Percentiles rank a stretch among this genome's conserved stretches.
Conservation (phyloP, 163 green algal species). For the Chloromonas sp. region DNA sequence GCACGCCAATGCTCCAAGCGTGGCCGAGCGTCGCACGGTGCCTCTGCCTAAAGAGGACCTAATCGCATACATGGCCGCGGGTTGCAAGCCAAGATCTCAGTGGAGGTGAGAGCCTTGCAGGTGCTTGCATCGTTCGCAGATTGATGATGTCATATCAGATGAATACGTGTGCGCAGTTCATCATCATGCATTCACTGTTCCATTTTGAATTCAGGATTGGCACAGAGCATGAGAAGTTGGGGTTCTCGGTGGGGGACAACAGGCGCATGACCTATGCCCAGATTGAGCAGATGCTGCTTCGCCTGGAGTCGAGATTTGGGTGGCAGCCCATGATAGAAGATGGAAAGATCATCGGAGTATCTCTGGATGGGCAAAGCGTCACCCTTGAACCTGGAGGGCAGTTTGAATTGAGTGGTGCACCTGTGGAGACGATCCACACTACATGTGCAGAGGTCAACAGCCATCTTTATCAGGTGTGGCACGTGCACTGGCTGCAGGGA, state of each 20-base stretch:
- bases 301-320: slow-evolving; percentile 55
- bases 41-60: slow-evolving; percentile 60
- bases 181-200: too few species aligned
- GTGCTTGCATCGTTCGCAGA: too few species aligned
- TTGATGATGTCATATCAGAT: too few species aligned
- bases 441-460: slow-evolving; percentile 89
- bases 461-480: slow-evolving; percentile 84
- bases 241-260: slow-evolving; percentile 67
- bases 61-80: slow-evolving; percentile 63
- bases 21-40: not conserved
- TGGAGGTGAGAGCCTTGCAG: slow-evolving; percentile 58
- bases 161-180: too few species aligned
- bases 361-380: slow-evolving; percentile 80
- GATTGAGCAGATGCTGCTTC: slow-evolving; percentile 75
- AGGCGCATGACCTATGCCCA: slow-evolving; percentile 63
- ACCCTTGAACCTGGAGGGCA: slow-evolving; percentile 96
- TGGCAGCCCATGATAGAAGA: slow-evolving; percentile 89
- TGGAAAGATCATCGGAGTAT: slow-evolving; percentile 75
- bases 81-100: slow-evolving; percentile 70
- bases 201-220: slow-evolving; percentile 69
- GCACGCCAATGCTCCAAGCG: not conserved
- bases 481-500: not conserved
- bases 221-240: slow-evolving; percentile 98
- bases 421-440: slow-evolving; percentile 82
- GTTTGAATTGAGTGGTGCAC: slow-evolving; percentile 94